Conservation (phyloP, 2,329 filamentous ascomycete genomes). For the Colletotrichum sp. region DNA sequence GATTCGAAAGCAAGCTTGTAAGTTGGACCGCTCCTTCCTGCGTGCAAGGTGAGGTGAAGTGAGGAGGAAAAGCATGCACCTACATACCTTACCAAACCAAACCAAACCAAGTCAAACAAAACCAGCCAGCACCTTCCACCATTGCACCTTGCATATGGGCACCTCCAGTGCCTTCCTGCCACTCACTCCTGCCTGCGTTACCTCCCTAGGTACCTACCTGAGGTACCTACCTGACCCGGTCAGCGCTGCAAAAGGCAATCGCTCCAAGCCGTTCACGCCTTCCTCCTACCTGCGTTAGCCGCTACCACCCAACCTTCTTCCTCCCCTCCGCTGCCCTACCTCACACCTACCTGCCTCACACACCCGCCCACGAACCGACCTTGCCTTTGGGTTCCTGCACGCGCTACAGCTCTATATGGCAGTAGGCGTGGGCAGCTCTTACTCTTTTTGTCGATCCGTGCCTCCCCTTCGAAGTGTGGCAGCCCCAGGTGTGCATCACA, state of each 20-base stretch:
- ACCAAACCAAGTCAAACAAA: not conserved
- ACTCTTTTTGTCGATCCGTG: constrained; percentile 7
- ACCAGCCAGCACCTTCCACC: not conserved
- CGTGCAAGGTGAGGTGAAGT: not conserved
- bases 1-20: not conserved
- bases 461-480: not conserved
- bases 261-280: not conserved
- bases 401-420: constrained; percentile 5
- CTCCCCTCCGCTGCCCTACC: not conserved
- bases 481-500: not conserved
- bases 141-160: not conserved
- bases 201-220: not conserved
- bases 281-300: not conserved
- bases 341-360: not conserved
- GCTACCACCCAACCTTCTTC: not conserved
- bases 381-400: not conserved
- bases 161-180: too few species aligned
- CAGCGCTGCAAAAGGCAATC: not conserved
- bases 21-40: not conserved
- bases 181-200: not conserved
- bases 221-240: not conserved
- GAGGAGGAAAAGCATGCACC: not conserved
- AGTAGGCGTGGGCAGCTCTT: constrained; percentile 2
- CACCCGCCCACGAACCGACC: not conserved
- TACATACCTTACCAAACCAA: not conserved